A percentile compares a stretch with the other conserved stretches of the same genome.
phyloP scores from a whole-genome alignment of 495 filamentous ascomycete genomes.

The Hypoxylon intermedium region DNA sequence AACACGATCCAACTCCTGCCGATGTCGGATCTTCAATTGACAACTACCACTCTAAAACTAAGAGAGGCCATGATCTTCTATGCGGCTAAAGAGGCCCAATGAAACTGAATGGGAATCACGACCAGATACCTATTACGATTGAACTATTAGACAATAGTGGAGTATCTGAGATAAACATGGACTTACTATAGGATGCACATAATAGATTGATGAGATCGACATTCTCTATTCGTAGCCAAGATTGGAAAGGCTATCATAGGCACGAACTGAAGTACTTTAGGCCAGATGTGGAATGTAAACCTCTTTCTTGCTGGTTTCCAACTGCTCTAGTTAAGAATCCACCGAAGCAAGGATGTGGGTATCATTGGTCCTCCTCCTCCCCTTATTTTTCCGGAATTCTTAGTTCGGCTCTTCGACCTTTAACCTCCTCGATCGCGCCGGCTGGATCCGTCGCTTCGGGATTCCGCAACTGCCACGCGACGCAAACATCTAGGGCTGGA shows the following conservation, averaged over 20 bases:
- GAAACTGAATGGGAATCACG: too few species aligned
- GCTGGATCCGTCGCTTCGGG: constrained; percentile 67
- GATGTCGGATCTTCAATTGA: neutral
- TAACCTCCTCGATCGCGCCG: constrained; percentile 70
- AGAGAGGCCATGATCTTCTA: neutral
- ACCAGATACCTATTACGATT: too few species aligned
- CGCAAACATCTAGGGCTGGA: constrained; percentile 70
- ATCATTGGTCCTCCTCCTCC: constrained; percentile 10
- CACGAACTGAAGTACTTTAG: neutral
- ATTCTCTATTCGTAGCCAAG: too few species aligned
- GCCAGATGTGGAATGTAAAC: neutral
- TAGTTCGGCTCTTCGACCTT: constrained; percentile 61
- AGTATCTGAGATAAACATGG: too few species aligned
- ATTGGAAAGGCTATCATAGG: too few species aligned
- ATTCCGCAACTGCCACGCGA: constrained; percentile 87
- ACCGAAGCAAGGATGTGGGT: constrained; percentile 15
- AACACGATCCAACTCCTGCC: neutral
- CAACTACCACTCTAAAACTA: neutral
- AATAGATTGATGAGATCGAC: too few species aligned
- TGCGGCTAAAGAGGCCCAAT: too few species aligned
- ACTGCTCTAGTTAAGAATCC: constrained; percentile 5
- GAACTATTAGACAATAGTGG: too few species aligned
- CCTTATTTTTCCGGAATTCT: constrained; percentile 47
- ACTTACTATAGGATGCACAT: too few species aligned
- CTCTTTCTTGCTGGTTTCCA: neutral